phyloP scores from a whole-genome alignment of 768 basidiomycete genomes.

The Termitomyces sp. region DNA sequence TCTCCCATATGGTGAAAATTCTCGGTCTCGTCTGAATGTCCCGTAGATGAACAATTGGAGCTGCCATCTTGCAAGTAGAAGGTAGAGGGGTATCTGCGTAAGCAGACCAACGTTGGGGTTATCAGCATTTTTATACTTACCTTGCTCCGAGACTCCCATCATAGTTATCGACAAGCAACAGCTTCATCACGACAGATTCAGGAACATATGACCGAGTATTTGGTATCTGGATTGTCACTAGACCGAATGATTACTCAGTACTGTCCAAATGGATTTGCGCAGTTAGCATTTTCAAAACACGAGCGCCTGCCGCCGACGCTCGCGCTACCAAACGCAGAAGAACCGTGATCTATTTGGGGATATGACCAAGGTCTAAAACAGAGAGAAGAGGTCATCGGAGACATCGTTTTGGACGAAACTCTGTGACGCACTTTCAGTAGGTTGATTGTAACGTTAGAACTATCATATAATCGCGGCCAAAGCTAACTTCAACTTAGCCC shows the following conservation, averaged over 20 bases:
- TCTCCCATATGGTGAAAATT: constrained; percentile 48
- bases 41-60: constrained; percentile 31
- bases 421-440: no score
- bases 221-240: constrained; percentile 1
- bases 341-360: no score
- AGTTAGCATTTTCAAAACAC: neutral
- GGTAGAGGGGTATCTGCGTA: constrained; percentile 1
- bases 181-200: constrained; percentile 5
- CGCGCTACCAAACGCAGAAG: neutral
- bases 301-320: neutral
- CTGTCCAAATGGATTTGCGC: constrained; percentile 6
- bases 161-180: neutral
- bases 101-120: neutral
- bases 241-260: constrained; percentile 8
- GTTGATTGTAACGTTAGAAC: no score
- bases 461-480: no score
- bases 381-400: neutral
- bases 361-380: neutral
- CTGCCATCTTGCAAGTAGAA: constrained; percentile 11
- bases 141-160: constrained; percentile 3
- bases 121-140: constrained; percentile 7
- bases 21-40: constrained; percentile 36
- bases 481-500: neutral
- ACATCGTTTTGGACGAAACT: neutral
- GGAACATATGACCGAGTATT: neutral